Evolutionary conservation across 768 basidiomycete genomes (phyloP), one percentile per base, ranked within the genome.

Genomic region (Arthromyces matolae): DNA sequence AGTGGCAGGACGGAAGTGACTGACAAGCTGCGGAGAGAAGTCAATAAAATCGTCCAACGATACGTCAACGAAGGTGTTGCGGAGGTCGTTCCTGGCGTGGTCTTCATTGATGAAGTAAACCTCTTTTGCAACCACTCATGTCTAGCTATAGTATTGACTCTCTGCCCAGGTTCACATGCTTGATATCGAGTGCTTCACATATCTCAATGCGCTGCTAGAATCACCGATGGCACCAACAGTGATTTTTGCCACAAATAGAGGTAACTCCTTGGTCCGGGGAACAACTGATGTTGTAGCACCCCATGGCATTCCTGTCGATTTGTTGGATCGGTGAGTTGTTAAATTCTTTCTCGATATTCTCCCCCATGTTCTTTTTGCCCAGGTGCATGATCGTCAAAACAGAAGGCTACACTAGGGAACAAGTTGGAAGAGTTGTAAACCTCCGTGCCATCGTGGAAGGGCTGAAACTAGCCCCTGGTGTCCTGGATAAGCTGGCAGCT

Each of bases 31-130:
- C 76, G 95, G 47, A 76, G 84, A 53, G 95, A 99, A 67, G 94
- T 98, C 45, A 95, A 98, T 76, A 94, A 94, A 64, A 90, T 97
- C 27, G 96, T 98, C 29, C 89, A 96, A 67, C 81, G 89, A 28
- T 97, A 98, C 63, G 95, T 98, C 28, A 95, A 98, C 60, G 94
- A 98, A 65, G 95, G 95, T 25, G 93, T 98, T 3, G 96, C 96
- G 9, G 96, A 99, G 69, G 83, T 98, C 19, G 88, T 99, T 2
- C 96, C 96, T 8, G 96, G 96, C 3, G 95, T 99, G 4, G 85
- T 98, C 12, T 99, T 99, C 67, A 94, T 99, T 52, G 96, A 98
- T 64, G 96, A 99, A 81, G 95, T 96, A 57, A 49, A 78, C 5
- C 28, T 29, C 14, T 23, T 41, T 27, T 42, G 19, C 38, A 22